phyloP scores from a whole-genome alignment of 2,329 filamentous ascomycete genomes.

The Colletotrichum viniferum region DNA sequence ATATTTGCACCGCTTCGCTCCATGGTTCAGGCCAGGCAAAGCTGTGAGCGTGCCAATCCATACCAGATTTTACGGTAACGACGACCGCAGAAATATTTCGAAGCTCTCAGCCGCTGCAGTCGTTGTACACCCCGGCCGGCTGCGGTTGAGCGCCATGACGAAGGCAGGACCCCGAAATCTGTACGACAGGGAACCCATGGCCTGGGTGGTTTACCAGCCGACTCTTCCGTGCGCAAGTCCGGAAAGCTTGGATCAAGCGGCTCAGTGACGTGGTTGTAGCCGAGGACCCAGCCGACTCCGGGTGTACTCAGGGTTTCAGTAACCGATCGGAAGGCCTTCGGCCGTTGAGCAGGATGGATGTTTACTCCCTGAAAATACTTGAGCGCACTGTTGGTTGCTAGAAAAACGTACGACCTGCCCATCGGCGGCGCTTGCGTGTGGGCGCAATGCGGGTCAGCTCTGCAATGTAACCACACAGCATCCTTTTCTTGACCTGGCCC shows the following conservation, averaged over 20 bases:
- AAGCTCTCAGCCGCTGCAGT: not conserved
- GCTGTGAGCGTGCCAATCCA: not conserved
- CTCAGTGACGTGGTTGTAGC: not conserved
- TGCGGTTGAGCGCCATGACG: not conserved
- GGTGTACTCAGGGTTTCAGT: not conserved
- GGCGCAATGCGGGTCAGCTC: constrained; percentile 8
- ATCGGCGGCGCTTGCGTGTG: not conserved
- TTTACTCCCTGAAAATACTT: not conserved
- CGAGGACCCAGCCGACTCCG: not conserved
- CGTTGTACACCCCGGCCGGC: not conserved
- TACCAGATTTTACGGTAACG: not conserved
- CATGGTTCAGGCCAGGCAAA: not conserved
- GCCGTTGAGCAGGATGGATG: not conserved
- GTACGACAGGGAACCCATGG: constrained; percentile 6
- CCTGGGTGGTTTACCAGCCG: not conserved
- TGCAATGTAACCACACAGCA: constrained; percentile 15
- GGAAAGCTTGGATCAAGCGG: constrained; percentile 15
- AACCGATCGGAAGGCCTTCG: not conserved
- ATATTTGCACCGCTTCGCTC: not conserved
- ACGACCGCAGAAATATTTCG: not conserved
- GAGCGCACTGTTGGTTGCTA: not conserved
- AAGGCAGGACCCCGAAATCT: not conserved
- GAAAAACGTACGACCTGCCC: not conserved
- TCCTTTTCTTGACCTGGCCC: not conserved
- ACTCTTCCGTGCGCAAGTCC: not conserved